Evolutionary conservation across 2,329 filamentous ascomycete genomes (phyloP).

Genomic region (Diplodia mutila): DNA sequence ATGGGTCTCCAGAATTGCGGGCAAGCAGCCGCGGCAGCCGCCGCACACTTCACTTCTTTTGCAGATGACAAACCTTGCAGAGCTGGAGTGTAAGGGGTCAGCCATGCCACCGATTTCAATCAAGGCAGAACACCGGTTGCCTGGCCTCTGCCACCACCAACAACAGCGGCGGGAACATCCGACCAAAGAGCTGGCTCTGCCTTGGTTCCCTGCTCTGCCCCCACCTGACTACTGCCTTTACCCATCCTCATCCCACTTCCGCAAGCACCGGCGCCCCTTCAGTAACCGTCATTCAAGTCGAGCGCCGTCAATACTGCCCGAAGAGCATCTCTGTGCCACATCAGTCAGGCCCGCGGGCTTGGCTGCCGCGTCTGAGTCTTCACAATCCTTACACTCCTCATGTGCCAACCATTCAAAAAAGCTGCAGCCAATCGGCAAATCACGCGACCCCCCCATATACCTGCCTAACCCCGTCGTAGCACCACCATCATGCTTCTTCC

Average conservation of each 20-base stretch:
- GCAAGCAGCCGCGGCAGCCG: conserved; percentile 6
- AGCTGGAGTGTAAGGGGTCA: neutral
- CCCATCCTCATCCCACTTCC: neutral
- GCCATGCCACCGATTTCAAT: neutral
- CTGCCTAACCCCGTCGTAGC: conserved; percentile 2
- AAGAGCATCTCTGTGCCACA: neutral
- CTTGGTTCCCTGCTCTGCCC: neutral
- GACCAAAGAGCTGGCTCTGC: neutral
- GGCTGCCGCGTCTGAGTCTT: neutral
- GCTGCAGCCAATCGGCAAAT: conserved; percentile 4
- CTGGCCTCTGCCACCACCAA: conserved; percentile 12
- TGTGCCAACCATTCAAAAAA: neutral
- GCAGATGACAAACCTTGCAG: neutral
- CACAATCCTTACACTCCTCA: neutral
- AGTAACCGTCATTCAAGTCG: neutral
- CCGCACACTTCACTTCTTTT: neutral
- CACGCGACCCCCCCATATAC: conserved; percentile 2
- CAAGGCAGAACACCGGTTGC: neutral
- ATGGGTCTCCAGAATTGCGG: too few species aligned
- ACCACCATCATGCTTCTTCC: neutral
- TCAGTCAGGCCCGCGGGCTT: neutral
- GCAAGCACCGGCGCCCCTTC: too few species aligned
- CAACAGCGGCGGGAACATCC: neutral
- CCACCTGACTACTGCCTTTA: neutral
- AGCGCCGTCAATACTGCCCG: conserved; percentile 8